Percentiles rank a stretch among this genome's conserved stretches.
phyloP scores from a whole-genome alignment of 805 yeast genomes.

The Wickerhamiella occidentalis region DNA sequence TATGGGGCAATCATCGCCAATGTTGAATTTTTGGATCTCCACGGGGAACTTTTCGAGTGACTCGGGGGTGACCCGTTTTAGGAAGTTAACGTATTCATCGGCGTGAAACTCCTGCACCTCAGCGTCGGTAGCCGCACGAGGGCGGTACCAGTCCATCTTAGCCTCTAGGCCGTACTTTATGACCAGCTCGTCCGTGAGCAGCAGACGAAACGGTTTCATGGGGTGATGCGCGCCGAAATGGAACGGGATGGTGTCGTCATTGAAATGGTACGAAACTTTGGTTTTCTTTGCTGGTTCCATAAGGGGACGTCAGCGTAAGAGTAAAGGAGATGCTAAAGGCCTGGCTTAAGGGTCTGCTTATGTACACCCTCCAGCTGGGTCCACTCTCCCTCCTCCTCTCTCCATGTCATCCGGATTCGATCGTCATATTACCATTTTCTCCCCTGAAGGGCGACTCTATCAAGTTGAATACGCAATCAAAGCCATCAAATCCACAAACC shows the following conservation, averaged over 20 bases:
- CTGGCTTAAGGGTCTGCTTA: too few relatives aligned
- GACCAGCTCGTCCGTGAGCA: constrained; percentile 88
- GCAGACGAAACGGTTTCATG: constrained; percentile 93
- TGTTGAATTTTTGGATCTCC: constrained; percentile 59
- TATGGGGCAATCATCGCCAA: constrained; percentile 89
- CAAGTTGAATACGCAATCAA: constrained; percentile 98
- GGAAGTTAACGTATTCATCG: constrained; percentile 71
- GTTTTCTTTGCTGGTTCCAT: not conserved
- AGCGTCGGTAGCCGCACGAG: constrained; percentile 68
- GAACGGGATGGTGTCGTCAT: constrained; percentile 64
- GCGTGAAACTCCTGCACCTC: constrained; percentile 77
- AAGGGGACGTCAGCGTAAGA: too few relatives aligned
- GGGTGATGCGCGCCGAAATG: constrained; percentile 94
- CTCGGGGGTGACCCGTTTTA: constrained; percentile 67
- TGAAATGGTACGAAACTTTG: constrained; percentile 76
- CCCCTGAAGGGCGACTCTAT: constrained; percentile 95
- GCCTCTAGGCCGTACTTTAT: constrained; percentile 75
- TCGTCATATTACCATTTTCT: constrained; percentile 95
- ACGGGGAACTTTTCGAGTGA: constrained; percentile 46
- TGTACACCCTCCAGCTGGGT: not conserved
- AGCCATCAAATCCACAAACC: constrained; percentile 85
- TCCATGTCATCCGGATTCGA: constrained; percentile 74
- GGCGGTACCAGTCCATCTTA: constrained; percentile 78
- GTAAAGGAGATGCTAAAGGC: too few relatives aligned
- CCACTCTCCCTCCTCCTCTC: not conserved